These are phyloP conservation scores for Entomortierella beljakovae DNA, from an alignment of 192 early-diverging fungal species.

Conservation along the genomic window DNA sequence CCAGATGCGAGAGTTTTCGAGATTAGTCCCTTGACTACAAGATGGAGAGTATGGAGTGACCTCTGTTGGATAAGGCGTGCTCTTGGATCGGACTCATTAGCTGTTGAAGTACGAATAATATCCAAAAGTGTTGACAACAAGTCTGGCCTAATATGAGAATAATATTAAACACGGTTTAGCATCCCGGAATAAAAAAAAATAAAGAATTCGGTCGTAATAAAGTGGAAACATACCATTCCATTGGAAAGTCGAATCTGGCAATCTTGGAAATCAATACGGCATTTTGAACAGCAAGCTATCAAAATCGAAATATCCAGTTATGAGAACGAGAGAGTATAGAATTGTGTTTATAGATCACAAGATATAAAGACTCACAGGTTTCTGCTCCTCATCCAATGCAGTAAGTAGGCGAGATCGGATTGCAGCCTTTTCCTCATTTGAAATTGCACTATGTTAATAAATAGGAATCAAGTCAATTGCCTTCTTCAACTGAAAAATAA, in stretches of 20 bases:
- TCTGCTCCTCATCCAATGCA: conserved; percentile 76
- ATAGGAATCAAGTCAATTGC: no score
- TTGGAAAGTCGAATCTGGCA: conserved; percentile 87
- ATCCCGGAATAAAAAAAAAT: neutral
- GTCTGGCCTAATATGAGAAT: conserved; percentile 67
- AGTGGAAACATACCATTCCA: conserved; percentile 72
- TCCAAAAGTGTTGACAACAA: conserved; percentile 65
- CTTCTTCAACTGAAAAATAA: no score
- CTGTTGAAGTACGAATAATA: conserved; percentile 65
- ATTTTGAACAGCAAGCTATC: conserved; percentile 77
- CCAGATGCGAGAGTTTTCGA: conserved; percentile 73
- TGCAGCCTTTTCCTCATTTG: conserved; percentile 74
- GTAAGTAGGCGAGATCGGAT: conserved; percentile 74
- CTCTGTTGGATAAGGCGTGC: conserved; percentile 73
- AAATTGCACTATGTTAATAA: conserved; percentile 78
- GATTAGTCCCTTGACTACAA: conserved; percentile 81
- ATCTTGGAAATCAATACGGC: conserved; percentile 84
- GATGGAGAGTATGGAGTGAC: conserved; percentile 77
- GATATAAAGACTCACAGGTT: conserved; percentile 57
- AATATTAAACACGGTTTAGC: neutral
- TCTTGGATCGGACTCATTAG: conserved; percentile 32
- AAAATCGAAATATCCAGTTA: neutral
- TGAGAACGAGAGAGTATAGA: neutral
- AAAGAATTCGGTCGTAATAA: neutral
- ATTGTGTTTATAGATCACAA: neutral